Percentiles rank a stretch among this genome's conserved stretches.
Conservation (phyloP, 768 basidiomycete species). For the Kwoniella sp. region DNA sequence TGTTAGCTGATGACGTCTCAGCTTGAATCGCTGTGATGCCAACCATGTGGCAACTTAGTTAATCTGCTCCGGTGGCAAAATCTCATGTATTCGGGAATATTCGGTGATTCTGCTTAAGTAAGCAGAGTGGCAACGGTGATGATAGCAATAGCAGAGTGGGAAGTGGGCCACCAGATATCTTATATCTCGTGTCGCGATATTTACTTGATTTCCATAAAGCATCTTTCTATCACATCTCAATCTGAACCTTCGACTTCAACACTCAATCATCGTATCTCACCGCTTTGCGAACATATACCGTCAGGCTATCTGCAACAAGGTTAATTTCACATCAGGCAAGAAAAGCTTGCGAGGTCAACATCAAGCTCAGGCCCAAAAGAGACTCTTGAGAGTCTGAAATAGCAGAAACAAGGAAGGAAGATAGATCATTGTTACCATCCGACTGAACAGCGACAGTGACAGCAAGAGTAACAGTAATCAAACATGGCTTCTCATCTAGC, state of each 20-base stretch:
- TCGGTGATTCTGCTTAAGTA: slow-evolving; percentile 24
- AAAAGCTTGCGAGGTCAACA: too few species aligned
- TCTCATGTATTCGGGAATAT: slow-evolving; percentile 27
- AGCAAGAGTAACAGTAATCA: neutral
- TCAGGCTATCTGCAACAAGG: too few species aligned
- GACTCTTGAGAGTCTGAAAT: too few species aligned
- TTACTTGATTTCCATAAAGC: neutral
- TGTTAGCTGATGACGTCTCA: slow-evolving; percentile 19
- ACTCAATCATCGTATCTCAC: too few species aligned
- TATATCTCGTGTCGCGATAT: too few species aligned
- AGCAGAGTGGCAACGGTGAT: slow-evolving; percentile 23
- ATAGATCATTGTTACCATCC: too few species aligned
- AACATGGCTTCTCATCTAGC: slow-evolving; percentile 64
- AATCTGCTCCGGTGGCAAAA: slow-evolving; percentile 15
- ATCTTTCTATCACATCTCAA: too few species aligned
- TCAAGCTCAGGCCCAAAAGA: too few species aligned
- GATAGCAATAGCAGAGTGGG: too few species aligned
- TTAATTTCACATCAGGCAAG: too few species aligned
- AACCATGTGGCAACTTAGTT: neutral
- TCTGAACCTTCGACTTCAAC: too few species aligned
- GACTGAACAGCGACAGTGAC: neutral
- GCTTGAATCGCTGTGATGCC: neutral
- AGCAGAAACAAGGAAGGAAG: slow-evolving; percentile 1
- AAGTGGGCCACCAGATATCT: neutral
- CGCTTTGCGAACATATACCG: too few species aligned